phyloP scores from a whole-genome alignment of 1,284 basidiomycete species.

The Ganoderma multipileum region DNA sequence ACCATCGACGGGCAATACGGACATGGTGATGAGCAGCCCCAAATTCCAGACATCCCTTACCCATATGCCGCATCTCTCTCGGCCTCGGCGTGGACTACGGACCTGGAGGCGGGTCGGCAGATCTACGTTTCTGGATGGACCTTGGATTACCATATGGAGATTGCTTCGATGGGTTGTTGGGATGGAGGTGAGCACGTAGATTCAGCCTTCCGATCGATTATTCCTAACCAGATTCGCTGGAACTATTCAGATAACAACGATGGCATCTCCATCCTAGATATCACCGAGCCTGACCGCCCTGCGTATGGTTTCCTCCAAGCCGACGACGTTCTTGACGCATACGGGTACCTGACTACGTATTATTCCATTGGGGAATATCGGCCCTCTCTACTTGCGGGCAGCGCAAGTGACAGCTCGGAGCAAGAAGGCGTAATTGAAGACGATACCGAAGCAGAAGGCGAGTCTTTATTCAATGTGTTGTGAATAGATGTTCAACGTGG shows the following conservation, averaged over 20 bases:
- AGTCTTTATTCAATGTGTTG: background rate
- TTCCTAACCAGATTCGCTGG: background rate
- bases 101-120: slow-evolving; percentile 15
- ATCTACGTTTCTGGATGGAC: slow-evolving; percentile 11
- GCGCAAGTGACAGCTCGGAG: too few species aligned
- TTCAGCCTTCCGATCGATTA: background rate
- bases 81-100: slow-evolving; percentile 20
- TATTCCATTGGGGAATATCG: slow-evolving; percentile 20
- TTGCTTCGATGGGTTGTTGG: slow-evolving; percentile 37
- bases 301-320: slow-evolving; percentile 43
- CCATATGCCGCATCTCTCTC: slow-evolving; percentile 39
- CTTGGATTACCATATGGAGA: slow-evolving; percentile 9
- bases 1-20: slow-evolving; percentile 38
- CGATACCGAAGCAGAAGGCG: background rate
- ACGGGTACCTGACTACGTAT: slow-evolving; percentile 40
- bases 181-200: slow-evolving; percentile 36
- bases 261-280: slow-evolving; percentile 49
- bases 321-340: slow-evolving; percentile 36
- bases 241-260: slow-evolving; percentile 46
- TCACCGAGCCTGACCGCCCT: slow-evolving; percentile 44
- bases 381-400: background rate
- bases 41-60: slow-evolving; percentile 37
- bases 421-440: background rate
- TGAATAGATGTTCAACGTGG: background rate
- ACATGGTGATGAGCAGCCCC: slow-evolving; percentile 15